Base-by-base conservation (phyloP, 208 protist species). In the Trypanosoma scelopori region DNA sequence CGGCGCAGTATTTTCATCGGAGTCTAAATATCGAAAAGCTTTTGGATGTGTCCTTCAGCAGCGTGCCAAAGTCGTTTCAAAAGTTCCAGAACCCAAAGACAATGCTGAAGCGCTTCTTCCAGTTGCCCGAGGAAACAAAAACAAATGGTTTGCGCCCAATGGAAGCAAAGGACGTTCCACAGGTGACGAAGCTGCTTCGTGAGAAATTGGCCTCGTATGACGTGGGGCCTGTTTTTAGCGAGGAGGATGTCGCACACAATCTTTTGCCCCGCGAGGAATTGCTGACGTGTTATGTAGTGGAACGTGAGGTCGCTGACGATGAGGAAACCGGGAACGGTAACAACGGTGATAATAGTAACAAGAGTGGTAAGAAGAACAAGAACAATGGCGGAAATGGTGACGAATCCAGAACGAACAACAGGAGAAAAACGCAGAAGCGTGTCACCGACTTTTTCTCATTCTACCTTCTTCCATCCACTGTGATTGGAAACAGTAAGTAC, bases 1-100 rank as follows among this genome's bases (percentile, higher is more conserved):
- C 65, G 0, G 94, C 72, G 18, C 79, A 85, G 32, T 99, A 99
- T 82, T 99, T 80, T 52, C 98, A 99, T 69, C 91, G 99, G 41
- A 96, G 81, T 32, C 74, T 99, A 18, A 99, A 99, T 74, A 93
- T 93, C 0, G 97, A 99, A 71, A 99, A 99, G 69, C 84, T 99
- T 13, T 82, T 99, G 13, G 76, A 71, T 11, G 73, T 94, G 30
- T 66, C 71, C 32, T 98, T 98, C 81, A 89, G 73, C 49, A 48
- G 51, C 13, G 80, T 97, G 5, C 86, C 88, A 0, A 20, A 22
- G 0, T 35, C 61, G 22, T 95, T 82, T 53, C 35, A 81, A 18
- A 88, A 85, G 23, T 96, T 96, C 66, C 72, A 84, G 63, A 91
- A 95, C 63, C 88, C 92, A 6, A 86, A 92, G 78, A 73, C 78